These are phyloP conservation scores for Haematococcus sp. DNA, from an alignment of 139 green algal genomes.

Conservation along the genomic window DNA sequence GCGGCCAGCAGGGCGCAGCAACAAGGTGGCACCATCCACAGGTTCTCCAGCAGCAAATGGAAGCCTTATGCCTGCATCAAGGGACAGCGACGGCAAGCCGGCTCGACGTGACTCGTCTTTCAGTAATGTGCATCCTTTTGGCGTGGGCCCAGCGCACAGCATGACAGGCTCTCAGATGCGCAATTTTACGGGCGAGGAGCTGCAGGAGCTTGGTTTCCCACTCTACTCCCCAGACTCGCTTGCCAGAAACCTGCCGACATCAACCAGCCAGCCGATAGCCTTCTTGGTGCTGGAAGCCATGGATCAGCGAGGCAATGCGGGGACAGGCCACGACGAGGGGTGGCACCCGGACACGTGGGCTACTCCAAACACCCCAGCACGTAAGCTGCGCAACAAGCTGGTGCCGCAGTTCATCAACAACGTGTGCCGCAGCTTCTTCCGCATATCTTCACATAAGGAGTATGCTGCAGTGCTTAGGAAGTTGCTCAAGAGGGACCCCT, in stretches of 20 bases:
- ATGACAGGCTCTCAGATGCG: too few relatives aligned
- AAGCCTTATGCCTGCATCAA: too few relatives aligned
- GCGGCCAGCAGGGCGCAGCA: too few relatives aligned
- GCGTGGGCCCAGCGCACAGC: too few relatives aligned
- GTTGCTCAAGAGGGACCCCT: slow-evolving; percentile 36
- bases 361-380: not conserved
- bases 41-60: too few relatives aligned
- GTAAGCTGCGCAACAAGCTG: slow-evolving; percentile 26
- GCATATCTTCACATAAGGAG: slow-evolving; percentile 21
- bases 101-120: too few relatives aligned
- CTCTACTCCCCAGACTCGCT: not conserved
- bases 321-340: not conserved
- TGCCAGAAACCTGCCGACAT: not conserved
- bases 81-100: too few relatives aligned
- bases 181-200: not conserved
- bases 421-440: slow-evolving; percentile 30
- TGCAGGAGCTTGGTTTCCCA: not conserved
- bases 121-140: too few relatives aligned
- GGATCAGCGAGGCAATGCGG: not conserved
- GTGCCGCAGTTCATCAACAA: slow-evolving; percentile 36
- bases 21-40: too few relatives aligned
- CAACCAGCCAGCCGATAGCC: not conserved
- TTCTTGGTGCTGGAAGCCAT: not conserved
- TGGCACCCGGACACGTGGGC: not conserved
- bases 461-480: slow-evolving; percentile 36